These are phyloP conservation scores for Agaricus subrufescens DNA, from an alignment of 768 basidiomycete genomes.

Conservation along the genomic window DNA sequence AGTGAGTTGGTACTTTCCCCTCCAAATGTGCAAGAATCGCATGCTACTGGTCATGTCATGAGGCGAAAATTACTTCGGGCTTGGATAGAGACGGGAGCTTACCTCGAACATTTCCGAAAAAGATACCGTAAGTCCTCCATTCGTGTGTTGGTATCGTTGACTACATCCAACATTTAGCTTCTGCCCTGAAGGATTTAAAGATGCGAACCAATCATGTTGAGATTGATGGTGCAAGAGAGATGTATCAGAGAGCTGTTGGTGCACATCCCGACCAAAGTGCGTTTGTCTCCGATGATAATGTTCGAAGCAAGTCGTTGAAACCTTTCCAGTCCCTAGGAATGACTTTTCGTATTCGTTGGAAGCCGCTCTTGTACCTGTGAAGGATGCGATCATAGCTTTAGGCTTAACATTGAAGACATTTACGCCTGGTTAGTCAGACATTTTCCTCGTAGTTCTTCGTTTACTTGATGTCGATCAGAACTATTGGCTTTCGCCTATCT, in stretches of 20 bases:
- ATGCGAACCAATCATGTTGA: constrained; percentile 42
- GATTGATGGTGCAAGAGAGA: constrained; percentile 57
- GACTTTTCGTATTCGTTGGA: constrained; percentile 38
- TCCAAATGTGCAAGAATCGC: constrained; percentile 46
- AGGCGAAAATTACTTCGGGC: constrained; percentile 66
- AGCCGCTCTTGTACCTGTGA: constrained; percentile 29
- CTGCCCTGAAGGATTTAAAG: constrained; percentile 39
- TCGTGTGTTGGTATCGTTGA: not conserved
- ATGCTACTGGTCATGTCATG: constrained; percentile 42
- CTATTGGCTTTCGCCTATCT: constrained; percentile 74
- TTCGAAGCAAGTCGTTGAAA: constrained; percentile 7
- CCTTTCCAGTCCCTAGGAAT: constrained; percentile 46
- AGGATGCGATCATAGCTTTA: constrained; percentile 41
- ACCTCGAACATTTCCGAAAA: constrained; percentile 55
- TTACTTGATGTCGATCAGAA: constrained; percentile 35
- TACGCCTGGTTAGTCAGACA: constrained; percentile 48
- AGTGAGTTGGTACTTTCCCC: constrained; percentile 46
- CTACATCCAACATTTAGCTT: constrained; percentile 26
- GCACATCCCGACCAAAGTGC: constrained; percentile 76
- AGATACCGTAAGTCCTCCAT: constrained; percentile 31
- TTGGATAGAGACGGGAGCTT: constrained; percentile 75
- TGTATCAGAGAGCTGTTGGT: constrained; percentile 69
- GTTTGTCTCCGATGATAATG: constrained; percentile 14
- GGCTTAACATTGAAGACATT: constrained; percentile 67
- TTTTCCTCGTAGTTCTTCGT: not conserved